Base-by-base conservation (phyloP, 371 early-diverging fungal genomes). In the Circinella umbellata region DNA sequence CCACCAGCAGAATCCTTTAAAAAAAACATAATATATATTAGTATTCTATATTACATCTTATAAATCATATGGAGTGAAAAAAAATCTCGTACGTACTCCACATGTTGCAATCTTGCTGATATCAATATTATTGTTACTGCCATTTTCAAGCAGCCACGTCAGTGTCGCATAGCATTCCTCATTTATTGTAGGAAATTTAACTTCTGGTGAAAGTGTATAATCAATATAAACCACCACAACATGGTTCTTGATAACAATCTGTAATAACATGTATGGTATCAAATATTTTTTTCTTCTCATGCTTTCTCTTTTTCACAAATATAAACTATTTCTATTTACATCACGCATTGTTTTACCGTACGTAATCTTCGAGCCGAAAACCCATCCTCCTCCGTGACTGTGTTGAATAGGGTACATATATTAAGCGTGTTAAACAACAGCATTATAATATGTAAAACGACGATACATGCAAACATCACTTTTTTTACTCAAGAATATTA, bases 151-250 rank as follows among this genome's bases (percentile, higher is more conserved):
- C 36, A 70, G 38, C 70, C 73, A 76, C 17, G 60, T 37, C 5
- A 72, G 35, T 4, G 75, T 70, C 7, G 60, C 59, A 49, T 76
- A 60, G 53, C 73, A 77, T 46, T 80, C 75, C 15, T 80, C 72
- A n/a, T 71, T n/a, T 2, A 73, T 74, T 17, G 57, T 53, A 14
- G 80, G 80, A 46, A 67, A 80, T 1, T 63, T 71, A 3, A 17
- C 63, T 47, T 80, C 80, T 1, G 81, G 78, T 17, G 71, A 67
- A 8, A 78, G 55, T 27, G 62, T 59, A 57, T 75, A 75, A 46
- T 75, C 70, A 2, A 72, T 63, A 54, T 71, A 75, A 3, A 72
- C 64, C 8, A 72, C 60, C 4, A 68, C 72, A 14, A 69, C 73
- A 35, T 68, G 59, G 6, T 63, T 64, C 10, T 48, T 61, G 42